Evolutionary conservation across 2,329 filamentous ascomycete genomes (phyloP).

Genomic region (Neodidymelliopsis sp.): DNA sequence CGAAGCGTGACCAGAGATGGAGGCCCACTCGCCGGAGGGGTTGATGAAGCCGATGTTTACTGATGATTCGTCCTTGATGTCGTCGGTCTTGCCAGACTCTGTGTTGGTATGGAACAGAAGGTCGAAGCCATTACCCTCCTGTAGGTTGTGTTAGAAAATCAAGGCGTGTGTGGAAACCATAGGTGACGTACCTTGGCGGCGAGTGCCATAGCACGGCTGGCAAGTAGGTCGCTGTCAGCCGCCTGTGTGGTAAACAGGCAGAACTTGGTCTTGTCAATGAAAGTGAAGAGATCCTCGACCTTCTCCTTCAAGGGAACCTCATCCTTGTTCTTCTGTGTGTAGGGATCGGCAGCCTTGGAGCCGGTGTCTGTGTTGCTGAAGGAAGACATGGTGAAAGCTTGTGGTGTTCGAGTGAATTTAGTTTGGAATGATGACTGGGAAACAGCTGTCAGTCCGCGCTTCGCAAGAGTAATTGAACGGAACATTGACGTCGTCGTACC

Average conservation of each 20-base stretch:
- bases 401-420: slow-evolving; percentile 14
- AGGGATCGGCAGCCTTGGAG: slow-evolving; percentile 70
- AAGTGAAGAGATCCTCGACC: slow-evolving; percentile 74
- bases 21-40: slow-evolving; percentile 82
- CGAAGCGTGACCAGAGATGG: slow-evolving; percentile 75
- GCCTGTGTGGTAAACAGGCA: slow-evolving; percentile 88
- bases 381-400: slow-evolving; percentile 38
- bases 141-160: slow-evolving; percentile 9
- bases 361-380: slow-evolving; percentile 52
- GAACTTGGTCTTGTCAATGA: slow-evolving; percentile 78
- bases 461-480: slow-evolving; percentile 13
- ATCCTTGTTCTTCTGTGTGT: slow-evolving; percentile 77
- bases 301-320: slow-evolving; percentile 77
- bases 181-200: slow-evolving; percentile 70
- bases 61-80: slow-evolving; percentile 74
- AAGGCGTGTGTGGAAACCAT: neutral
- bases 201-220: slow-evolving; percentile 86
- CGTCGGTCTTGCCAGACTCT: slow-evolving; percentile 85
- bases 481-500: slow-evolving; percentile 22
- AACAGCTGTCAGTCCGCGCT: slow-evolving; percentile 28
- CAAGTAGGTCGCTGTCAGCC: slow-evolving; percentile 68
- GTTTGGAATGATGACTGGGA: slow-evolving; percentile 24
- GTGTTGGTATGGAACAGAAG: slow-evolving; percentile 93
- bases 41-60: slow-evolving; percentile 86
- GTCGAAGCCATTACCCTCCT: slow-evolving; percentile 82